Evolutionary conservation across 257 asterid genomes (phyloP).

Genomic region (Capsicum rhomboideum): DNA sequence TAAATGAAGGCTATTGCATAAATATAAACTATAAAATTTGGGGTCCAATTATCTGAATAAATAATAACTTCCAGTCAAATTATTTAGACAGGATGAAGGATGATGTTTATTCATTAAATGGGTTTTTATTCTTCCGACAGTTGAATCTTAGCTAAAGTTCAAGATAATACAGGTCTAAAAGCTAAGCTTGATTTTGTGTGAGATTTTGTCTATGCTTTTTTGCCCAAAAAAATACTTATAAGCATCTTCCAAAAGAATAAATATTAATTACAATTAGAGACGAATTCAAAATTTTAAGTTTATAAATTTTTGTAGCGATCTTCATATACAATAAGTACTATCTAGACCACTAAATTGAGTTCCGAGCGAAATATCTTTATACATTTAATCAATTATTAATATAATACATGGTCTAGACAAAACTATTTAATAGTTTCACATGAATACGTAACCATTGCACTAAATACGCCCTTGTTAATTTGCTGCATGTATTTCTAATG

Average conservation of each 20-base stretch:
- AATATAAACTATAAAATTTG: too few species aligned
- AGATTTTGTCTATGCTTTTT: too few species aligned
- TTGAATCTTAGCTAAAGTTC: background rate
- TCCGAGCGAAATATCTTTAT: background rate
- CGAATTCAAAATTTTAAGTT: background rate
- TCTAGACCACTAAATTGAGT: background rate
- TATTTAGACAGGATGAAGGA: too few species aligned
- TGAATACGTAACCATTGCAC: background rate
- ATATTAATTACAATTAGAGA: background rate
- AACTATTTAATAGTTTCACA: too few species aligned
- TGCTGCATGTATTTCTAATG: background rate
- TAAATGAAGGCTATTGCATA: too few species aligned
- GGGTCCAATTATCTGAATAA: too few species aligned
- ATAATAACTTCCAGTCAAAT: too few species aligned
- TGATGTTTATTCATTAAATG: too few species aligned
- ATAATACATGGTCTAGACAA: too few species aligned
- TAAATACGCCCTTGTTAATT: background rate
- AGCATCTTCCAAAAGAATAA: background rate
- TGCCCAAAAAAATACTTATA: too few species aligned
- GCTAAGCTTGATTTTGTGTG: slow-evolving; percentile 5
- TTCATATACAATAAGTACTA: background rate
- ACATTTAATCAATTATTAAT: background rate
- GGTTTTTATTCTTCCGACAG: background rate
- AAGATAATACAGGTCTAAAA: background rate
- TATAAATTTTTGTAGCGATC: background rate